Base-by-base conservation (phyloP, 2,329 filamentous ascomycete genomes). In the Colletotrichum endophyticum region DNA sequence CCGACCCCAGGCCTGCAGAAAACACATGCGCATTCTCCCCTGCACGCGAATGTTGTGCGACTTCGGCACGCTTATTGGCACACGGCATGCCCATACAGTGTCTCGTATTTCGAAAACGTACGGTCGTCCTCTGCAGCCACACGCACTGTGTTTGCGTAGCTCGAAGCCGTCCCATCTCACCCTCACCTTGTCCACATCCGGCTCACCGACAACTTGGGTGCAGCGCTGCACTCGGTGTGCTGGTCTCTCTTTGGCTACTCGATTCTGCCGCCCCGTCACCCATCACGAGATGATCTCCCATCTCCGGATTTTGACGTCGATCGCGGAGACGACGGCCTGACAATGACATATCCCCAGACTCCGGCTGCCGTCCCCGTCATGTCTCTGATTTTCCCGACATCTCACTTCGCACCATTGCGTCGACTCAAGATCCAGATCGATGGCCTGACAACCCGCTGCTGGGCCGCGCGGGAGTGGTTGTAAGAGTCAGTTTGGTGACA, bases 401-500 rank as follows among this genome's bases (percentile, higher is more conserved):
- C 39, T 59, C 30, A 63, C 11, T 25, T 22, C 12, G 53, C 27
- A n/a, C 30, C 22, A 61, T 39, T 56, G 61, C 62, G 22, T 30
- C 25, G n/a, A 30, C 22, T 62, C 28, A 27, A 34, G 8, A 56
- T 67, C 30, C 25, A 61, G 30, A 71, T 70, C 32, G 59, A 70
- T 71, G 59, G 19, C 44, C 36, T 53, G 72, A 77, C 61, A 67
- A 67, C 25, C 22, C 39, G 53, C 25, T 53, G 44, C 44, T 34
- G 12, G 49, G 32, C 16, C 44, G 59, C 36, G 61, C 27, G 28
- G 59, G 53, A 66, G 39, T 67, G 49, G 28, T 57, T 57, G 70
- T 61, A 76, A 76, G 70, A 76, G 70, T 73, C 73, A 76, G 57
- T 36, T 71, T 71, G 66, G 75, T 56, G 53, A 77, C 66, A 77